Base-by-base conservation (phyloP, 257 asterid genomes). In the Jasminum sambac region DNA sequence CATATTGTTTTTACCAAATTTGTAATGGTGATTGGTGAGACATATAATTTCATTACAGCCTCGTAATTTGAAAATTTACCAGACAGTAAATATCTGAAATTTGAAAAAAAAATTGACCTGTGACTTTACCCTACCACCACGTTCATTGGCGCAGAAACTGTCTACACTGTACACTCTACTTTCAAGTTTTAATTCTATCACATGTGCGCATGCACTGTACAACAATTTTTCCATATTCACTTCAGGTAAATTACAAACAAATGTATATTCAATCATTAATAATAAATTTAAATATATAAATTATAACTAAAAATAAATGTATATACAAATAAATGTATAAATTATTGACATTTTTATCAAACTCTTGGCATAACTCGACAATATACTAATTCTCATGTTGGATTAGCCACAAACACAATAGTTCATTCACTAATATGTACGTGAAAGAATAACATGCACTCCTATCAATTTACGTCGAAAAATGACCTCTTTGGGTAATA, bases 41-140 rank as follows among this genome's bases (percentile, higher is more conserved):
- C 62, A 55, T 11, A 52, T 41, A 12, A 10, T 13, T 60, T 60
- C 63, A 72, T 65, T 55, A 44, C 69, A 66, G 30, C 36, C 74
- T 61, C 79, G 70, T 40, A 39, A 46, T 55, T 41, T 46, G 34
- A 74, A 38, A 72, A 63, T 72, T 61, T 66, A 74, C 68, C 62
- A 11, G 36, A 55, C 8, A 55, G 36, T 23, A 55, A 55, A 55
- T 55, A 3, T 11, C 61, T 52, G 61, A 52, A 52, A 30, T 30
- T 30, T 30, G 36, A 30, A 30, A 30, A 30, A 30, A 30, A 30
- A 30, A 30, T 30, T 30, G 36, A 30, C 36, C 36, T 30, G 36
- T 30, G 36, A 30, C 23, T 8, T 8, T 46, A 19, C 21, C 57
- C 59, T 7, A 48, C 59, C 25, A 8, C 25, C 59, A 17, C 11